Percentiles rank a stretch among this genome's conserved stretches.
phyloP scores from a whole-genome alignment of 179 eudicot genomes.

The Pouteria campechiana region DNA sequence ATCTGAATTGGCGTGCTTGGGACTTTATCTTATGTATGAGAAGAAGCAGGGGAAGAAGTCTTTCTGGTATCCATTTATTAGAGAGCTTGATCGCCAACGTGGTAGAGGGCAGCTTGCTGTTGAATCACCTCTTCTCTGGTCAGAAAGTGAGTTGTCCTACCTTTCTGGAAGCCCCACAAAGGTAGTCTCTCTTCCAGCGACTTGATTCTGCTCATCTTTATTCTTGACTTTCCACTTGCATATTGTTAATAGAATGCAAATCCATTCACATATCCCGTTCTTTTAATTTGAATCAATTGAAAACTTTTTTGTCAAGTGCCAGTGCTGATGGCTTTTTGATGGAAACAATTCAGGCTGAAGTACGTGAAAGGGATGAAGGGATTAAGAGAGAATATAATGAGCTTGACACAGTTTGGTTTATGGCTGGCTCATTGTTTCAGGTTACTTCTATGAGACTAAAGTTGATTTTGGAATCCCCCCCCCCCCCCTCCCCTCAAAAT shows the following conservation, averaged over 20 bases:
- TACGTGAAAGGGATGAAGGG: constrained; percentile 74
- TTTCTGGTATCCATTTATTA: constrained; percentile 92
- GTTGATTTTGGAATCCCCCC: background rate
- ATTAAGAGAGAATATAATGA: constrained; percentile 88
- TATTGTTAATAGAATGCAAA: background rate
- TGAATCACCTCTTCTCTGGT: constrained; percentile 97
- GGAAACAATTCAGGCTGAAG: constrained; percentile 56
- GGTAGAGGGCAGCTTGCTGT: constrained; percentile 97
- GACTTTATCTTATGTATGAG: constrained; percentile 96
- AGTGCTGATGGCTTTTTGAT: constrained; percentile 1
- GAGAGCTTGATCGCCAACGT: constrained; percentile 98
- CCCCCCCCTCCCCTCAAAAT: too few species aligned
- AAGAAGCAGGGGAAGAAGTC: constrained; percentile 96
- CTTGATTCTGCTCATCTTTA: background rate
- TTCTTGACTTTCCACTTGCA: background rate
- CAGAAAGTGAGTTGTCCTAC: constrained; percentile 65
- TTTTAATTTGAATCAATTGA: too few species aligned
- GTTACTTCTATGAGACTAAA: constrained; percentile 17
- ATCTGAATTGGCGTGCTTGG: constrained; percentile 97
- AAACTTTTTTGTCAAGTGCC: too few species aligned
- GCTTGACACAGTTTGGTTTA: constrained; percentile 99
- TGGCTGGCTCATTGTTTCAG: constrained; percentile 99
- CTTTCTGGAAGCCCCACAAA: constrained; percentile 85
- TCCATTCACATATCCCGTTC: background rate
- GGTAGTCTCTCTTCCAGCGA: constrained; percentile 24